Evolutionary conservation across 2,329 filamentous ascomycete species (phyloP), one percentile per base, ranked within the genome.

Genomic region (Aaosphaeria arxii): DNA sequence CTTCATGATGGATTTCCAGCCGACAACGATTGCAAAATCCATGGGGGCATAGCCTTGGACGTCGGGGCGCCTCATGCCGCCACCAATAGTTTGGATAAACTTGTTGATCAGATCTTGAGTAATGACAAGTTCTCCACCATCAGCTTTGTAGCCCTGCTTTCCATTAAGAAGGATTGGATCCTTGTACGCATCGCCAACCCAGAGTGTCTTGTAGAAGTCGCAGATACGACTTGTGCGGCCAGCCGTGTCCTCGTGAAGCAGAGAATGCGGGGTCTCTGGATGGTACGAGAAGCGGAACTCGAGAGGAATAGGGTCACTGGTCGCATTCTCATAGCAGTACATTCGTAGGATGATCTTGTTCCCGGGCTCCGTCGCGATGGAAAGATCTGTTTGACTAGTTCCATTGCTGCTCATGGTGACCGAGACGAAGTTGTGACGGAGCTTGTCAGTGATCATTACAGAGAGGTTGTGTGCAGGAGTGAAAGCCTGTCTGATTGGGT

Each of bases 1-100:
- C 40, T 51, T 49, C 42, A 51, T 49, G 31, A 59, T 51, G 4
- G 53, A 50, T 36, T 56, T 51, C 71, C 71, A 74, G 30, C 67
- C 69, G 40, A 73, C 62, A 7, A 73, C 71, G 42, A 74, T 73
- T 33, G 69, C 68, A 45, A 71, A 44, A 28, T 59, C 56, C 45
- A 59, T 45, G 2, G 56, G 51, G 5, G 54, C 48, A 4, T 50
- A 47, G 4, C 44, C 44, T 11, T 44, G 24, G 5, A 7, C 9
- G 32, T 46, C 38, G 17, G 42, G 11, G 7, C 40, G 40, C 36
- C 49, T 45, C 52, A 54, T 54, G 11, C 52, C 52, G 7, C 49
- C 49, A 13, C 52, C 52, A 31, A 54, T 54, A 5, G 52, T 54
- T 5, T 35, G 40, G 38, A 55, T 50, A 33, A 52, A 55, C 33